Evolutionary conservation across 1,284 basidiomycete genomes (phyloP).

Genomic region (Ganoderma meredithae): DNA sequence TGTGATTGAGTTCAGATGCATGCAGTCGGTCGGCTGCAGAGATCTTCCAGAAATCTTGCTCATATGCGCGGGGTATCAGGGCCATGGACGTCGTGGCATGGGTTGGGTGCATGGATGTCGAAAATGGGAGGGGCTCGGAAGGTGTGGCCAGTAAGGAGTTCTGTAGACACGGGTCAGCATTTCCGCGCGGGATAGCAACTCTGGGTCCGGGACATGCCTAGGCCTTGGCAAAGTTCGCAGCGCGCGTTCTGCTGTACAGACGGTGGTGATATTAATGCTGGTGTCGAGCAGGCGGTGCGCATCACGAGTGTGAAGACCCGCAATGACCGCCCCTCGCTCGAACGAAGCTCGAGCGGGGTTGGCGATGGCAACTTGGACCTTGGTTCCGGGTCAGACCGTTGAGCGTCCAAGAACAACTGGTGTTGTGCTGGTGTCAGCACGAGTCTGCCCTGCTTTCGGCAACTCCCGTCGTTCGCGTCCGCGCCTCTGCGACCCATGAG

Average conservation of each 20-base stretch:
- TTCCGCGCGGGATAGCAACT: neutral
- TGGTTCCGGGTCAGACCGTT: neutral
- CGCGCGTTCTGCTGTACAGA: conserved; percentile 11
- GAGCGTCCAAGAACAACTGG: neutral
- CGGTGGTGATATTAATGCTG: conserved; percentile 16
- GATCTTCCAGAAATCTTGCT: conserved; percentile 23
- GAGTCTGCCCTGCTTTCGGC: conserved; percentile 17
- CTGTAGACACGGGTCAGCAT: conserved; percentile 5
- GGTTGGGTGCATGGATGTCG: conserved; percentile 13
- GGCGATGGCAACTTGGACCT: neutral
- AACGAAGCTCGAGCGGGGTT: neutral
- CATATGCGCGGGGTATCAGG: conserved; percentile 25
- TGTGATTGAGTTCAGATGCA: conserved; percentile 29
- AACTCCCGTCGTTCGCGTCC: conserved; percentile 24
- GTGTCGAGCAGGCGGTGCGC: conserved; percentile 1
- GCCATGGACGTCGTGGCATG: conserved; percentile 4
- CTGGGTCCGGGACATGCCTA: neutral
- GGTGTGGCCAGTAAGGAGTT: conserved; percentile 15
- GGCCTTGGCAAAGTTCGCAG: neutral
- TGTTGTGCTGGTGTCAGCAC: conserved; percentile 22
- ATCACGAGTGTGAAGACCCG: neutral
- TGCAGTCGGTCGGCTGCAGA: conserved; percentile 12
- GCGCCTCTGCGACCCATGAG: conserved; percentile 25
- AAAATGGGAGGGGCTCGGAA: conserved; percentile 8
- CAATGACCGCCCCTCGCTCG: neutral